Percentiles rank a stretch among this genome's conserved stretches.
Conservation (phyloP, 768 basidiomycete genomes). For the Podaxis mareebaensis region DNA sequence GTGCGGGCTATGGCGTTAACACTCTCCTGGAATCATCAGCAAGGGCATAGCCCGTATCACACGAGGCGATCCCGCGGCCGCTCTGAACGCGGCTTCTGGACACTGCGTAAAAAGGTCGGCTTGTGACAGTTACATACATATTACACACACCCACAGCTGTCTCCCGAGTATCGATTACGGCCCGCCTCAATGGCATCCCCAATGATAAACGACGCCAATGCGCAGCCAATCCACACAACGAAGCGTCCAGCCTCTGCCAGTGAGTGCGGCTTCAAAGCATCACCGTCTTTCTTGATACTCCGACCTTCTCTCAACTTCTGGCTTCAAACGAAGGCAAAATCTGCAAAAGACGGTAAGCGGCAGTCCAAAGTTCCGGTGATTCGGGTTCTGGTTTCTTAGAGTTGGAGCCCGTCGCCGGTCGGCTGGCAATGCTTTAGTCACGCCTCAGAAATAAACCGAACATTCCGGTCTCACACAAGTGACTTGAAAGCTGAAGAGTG, state of each 20-base stretch:
- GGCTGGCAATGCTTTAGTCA: background rate
- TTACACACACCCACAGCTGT: background rate
- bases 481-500: background rate
- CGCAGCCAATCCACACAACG: background rate
- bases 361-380: background rate
- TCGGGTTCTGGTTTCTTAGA: background rate
- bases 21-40: background rate
- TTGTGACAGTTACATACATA: background rate
- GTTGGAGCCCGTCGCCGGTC: background rate
- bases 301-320: background rate
- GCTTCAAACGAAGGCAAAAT: background rate
- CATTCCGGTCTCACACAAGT: background rate
- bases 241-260: background rate
- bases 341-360: background rate
- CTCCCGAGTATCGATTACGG: background rate
- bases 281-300: background rate
- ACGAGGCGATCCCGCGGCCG: slow-evolving; percentile 7
- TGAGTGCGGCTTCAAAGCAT: background rate
- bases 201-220: background rate
- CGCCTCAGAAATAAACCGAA: background rate
- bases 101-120: background rate
- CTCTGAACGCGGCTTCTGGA: background rate
- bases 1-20: background rate
- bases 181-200: background rate
- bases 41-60: background rate